These are phyloP conservation scores for Eucalyptus caleyi DNA, from an alignment of 345 rosid species.

Conservation along the genomic window DNA sequence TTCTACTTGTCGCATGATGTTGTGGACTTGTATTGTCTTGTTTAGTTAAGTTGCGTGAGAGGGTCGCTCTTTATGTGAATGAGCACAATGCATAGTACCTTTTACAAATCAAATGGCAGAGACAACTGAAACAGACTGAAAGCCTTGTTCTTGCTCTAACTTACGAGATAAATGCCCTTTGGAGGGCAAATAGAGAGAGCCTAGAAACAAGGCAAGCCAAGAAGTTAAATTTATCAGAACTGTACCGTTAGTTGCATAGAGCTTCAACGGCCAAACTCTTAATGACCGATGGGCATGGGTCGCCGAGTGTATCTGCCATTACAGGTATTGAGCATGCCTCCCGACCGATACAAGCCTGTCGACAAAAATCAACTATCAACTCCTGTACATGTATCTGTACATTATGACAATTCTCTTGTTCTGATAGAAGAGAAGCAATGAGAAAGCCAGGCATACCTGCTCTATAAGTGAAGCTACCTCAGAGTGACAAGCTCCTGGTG, in stretches of 20 bases:
- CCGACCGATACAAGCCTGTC: slow-evolving; percentile 44
- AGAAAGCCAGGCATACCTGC: slow-evolving; percentile 10
- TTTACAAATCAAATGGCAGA: not conserved
- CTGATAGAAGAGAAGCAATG: not conserved
- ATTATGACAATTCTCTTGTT: not conserved
- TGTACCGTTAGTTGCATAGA: slow-evolving; percentile 7
- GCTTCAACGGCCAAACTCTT: slow-evolving; percentile 43
- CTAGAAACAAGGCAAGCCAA: not conserved
- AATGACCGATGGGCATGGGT: slow-evolving; percentile 29
- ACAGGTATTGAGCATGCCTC: slow-evolving; percentile 32
- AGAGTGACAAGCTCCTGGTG: slow-evolving; percentile 29
- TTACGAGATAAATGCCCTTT: not conserved
- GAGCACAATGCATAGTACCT: not conserved
- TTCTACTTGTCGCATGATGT: slow-evolving; percentile 42
- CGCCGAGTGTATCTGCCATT: slow-evolving; percentile 19
- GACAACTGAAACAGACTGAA: not conserved
- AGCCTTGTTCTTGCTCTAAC: not conserved
- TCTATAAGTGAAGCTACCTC: slow-evolving; percentile 9
- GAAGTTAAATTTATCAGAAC: not conserved
- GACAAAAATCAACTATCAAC: not conserved
- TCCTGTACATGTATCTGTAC: not conserved
- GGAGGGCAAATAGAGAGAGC: not conserved
- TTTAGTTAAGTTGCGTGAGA: not conserved
- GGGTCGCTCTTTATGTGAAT: not conserved
- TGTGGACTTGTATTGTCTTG: not conserved